Conservation (phyloP, 75 land plant genomes). For the Ceratopteris richardii region DNA sequence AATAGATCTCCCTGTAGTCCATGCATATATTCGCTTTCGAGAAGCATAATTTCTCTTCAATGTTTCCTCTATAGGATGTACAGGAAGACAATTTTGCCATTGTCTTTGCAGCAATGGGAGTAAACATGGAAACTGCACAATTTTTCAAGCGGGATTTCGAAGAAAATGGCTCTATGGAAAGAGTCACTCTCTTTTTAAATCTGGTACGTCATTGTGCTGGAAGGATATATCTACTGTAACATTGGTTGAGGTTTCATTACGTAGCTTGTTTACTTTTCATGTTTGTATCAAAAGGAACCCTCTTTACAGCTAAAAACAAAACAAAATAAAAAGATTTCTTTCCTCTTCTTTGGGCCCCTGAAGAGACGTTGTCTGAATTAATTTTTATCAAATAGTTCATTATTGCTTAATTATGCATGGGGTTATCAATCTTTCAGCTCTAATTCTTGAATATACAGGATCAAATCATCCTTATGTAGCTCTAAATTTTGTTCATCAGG, state of each 20-base stretch:
- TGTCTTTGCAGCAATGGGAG: slow-evolving; percentile 99
- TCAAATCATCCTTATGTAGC: too few species aligned
- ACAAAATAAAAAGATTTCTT: too few species aligned
- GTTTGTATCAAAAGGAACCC: too few species aligned
- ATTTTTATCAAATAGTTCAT: too few species aligned
- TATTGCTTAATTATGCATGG: not conserved
- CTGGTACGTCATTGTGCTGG: slow-evolving; percentile 57
- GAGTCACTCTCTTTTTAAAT: slow-evolving; percentile 92
- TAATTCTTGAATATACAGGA: not conserved
- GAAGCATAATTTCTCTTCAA: too few species aligned
- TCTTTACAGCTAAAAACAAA: too few species aligned
- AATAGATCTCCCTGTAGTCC: not conserved
- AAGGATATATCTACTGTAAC: not conserved
- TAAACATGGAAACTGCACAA: slow-evolving; percentile 97
- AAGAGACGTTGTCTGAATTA: too few species aligned
- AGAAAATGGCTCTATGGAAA: slow-evolving; percentile 99
- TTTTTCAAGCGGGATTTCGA: slow-evolving; percentile 99
- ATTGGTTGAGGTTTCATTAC: not conserved
- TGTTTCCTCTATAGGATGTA: slow-evolving; percentile 39
- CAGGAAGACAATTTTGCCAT: slow-evolving; percentile 96
- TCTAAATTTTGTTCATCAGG: slow-evolving; percentile 41
- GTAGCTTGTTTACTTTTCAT: not conserved
- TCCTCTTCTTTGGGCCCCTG: too few species aligned
- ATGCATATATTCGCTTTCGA: too few species aligned
- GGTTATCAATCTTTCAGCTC: not conserved